A percentile compares a stretch with the other conserved stretches of the same genome.
These are phyloP conservation scores for Hypericum androsaemum DNA, from an alignment of 345 rosid genomes.

Conservation along the genomic window DNA sequence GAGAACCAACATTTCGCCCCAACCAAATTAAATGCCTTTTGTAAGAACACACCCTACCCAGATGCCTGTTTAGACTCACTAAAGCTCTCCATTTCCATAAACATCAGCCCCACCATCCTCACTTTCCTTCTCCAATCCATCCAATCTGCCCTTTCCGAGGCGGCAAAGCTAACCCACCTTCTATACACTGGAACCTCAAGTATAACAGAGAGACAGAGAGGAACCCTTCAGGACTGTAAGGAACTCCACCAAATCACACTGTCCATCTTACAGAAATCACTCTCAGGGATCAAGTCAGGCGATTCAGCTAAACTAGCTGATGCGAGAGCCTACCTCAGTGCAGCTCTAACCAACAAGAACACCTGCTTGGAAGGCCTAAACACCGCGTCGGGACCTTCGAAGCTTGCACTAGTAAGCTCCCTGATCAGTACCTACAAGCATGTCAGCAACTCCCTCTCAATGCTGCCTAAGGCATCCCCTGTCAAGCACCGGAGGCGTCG, in stretches of 20 bases:
- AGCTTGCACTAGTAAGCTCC: conserved; percentile 40
- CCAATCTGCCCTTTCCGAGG: conserved; percentile 50
- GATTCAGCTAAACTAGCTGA: conserved; percentile 37
- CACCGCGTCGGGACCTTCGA: conserved; percentile 57
- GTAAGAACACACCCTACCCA: conserved; percentile 57
- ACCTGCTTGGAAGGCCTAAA: conserved; percentile 81
- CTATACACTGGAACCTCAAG: conserved; percentile 21
- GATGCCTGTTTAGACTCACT: conserved; percentile 50
- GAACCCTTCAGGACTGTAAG: conserved; percentile 65
- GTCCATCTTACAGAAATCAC: conserved; percentile 34
- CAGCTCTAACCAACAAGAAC: conserved; percentile 73
- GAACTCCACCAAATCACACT: conserved; percentile 74
- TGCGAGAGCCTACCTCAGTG: conserved; percentile 57
- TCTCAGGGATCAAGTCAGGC: conserved; percentile 30
- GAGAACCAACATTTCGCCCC: conserved; percentile 22
- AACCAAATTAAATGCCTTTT: conserved; percentile 25
- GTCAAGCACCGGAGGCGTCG: conserved; percentile 30
- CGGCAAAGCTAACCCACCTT: conserved; percentile 44
- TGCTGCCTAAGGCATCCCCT: conserved; percentile 31
- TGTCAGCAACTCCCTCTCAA: conserved; percentile 70
- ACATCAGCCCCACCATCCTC: conserved; percentile 51
- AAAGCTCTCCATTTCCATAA: conserved; percentile 63
- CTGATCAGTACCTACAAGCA: conserved; percentile 47
- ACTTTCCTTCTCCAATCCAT: conserved; percentile 54
- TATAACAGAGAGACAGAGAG: conserved; percentile 59